Conservation (phyloP, 2,329 filamentous ascomycete species). For the Raffaelea arxii region DNA sequence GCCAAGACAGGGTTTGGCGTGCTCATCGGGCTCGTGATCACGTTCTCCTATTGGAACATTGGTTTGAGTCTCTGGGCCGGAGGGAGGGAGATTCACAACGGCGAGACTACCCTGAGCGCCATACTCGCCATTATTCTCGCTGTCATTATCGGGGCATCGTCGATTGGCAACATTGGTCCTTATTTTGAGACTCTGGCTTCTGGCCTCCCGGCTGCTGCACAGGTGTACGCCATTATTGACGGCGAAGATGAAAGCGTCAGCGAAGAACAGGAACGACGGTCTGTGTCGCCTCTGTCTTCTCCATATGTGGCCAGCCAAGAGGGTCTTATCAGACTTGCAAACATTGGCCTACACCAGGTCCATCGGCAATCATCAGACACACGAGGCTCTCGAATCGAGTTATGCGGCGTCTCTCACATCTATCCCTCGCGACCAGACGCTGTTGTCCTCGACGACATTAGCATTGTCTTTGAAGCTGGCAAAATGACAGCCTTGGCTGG, state of each 20-base stretch:
- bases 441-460: slow-evolving; percentile 74
- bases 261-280: too few relatives aligned
- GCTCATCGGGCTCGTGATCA: slow-evolving; percentile 78
- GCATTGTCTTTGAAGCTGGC: slow-evolving; percentile 67
- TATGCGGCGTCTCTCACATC: slow-evolving; percentile 77
- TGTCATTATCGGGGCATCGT: slow-evolving; percentile 77
- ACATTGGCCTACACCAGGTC: too few relatives aligned
- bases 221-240: slow-evolving; percentile 91
- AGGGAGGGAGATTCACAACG: slow-evolving; percentile 59
- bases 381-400: slow-evolving; percentile 45
- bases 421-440: slow-evolving; percentile 90
- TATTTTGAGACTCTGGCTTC: slow-evolving; percentile 79
- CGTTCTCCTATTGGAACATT: slow-evolving; percentile 75
- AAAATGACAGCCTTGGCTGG: slow-evolving; percentile 89
- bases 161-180: slow-evolving; percentile 75
- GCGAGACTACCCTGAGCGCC: slow-evolving; percentile 25
- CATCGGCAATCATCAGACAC: background rate
- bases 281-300: too few relatives aligned
- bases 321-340: too few relatives aligned
- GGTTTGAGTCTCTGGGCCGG: slow-evolving; percentile 86
- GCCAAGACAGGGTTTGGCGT: slow-evolving; percentile 61
- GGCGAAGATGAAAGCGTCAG: slow-evolving; percentile 40
- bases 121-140: slow-evolving; percentile 3
- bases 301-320: too few relatives aligned
- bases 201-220: slow-evolving; percentile 70